phyloP scores from a whole-genome alignment of 192 early-diverging fungal genomes.

The Backusella sp. region DNA sequence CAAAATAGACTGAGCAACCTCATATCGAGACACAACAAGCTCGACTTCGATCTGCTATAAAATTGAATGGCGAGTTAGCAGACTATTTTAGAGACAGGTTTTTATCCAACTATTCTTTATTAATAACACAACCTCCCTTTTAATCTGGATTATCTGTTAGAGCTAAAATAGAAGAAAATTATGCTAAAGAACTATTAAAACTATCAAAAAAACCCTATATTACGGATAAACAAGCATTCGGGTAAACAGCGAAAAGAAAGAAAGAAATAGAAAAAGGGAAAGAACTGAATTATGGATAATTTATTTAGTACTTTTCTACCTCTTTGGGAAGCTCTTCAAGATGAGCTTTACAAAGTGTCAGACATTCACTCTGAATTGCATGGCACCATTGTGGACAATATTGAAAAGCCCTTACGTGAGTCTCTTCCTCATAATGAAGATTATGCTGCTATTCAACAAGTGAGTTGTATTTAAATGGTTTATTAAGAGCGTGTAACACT shows the following conservation, averaged over 20 bases:
- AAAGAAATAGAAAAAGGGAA: neutral
- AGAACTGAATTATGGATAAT: neutral
- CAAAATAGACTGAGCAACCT: constrained; percentile 38
- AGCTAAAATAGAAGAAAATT: constrained; percentile 49
- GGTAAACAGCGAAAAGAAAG: constrained; percentile 23
- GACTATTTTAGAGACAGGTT: constrained; percentile 57
- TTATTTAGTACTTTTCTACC: constrained; percentile 17
- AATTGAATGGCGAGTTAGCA: constrained; percentile 51
- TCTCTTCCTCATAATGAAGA: constrained; percentile 11
- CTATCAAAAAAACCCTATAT: constrained; percentile 46
- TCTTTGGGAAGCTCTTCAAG: constrained; percentile 30
- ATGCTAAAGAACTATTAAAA: constrained; percentile 48
- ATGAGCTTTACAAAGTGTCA: constrained; percentile 33
- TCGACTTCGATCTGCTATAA: constrained; percentile 43
- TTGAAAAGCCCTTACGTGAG: constrained; percentile 36
- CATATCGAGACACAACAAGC: constrained; percentile 48
- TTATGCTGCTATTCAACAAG: constrained; percentile 19
- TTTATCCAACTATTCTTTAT: neutral
- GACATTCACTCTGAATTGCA: constrained; percentile 35
- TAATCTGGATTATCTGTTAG: constrained; percentile 10
- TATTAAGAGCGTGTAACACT: neutral
- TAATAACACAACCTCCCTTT: neutral
- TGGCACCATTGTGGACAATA: constrained; percentile 36
- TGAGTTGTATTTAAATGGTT: constrained; percentile 1
- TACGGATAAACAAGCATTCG: constrained; percentile 41